Evolutionary conservation across 345 rosid species (phyloP).

Genomic region (Tarenaya hassleriana): DNA sequence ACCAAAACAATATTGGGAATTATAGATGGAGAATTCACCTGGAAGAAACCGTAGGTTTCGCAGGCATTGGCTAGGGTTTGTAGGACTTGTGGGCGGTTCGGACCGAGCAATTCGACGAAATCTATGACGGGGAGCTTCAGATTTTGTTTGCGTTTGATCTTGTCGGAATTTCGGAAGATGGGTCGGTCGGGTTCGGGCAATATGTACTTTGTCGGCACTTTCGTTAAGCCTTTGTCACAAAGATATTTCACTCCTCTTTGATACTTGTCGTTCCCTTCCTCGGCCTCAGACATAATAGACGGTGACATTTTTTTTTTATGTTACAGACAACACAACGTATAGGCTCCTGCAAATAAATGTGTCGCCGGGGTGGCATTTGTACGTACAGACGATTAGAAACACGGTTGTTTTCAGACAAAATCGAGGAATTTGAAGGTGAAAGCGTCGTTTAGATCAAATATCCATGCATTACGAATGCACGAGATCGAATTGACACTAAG

Average conservation of each 20-base stretch:
- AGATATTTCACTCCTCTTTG: slow-evolving; percentile 80
- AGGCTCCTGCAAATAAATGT: not conserved
- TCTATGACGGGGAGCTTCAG: slow-evolving; percentile 67
- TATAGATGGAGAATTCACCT: slow-evolving; percentile 35
- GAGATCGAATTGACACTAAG: no score
- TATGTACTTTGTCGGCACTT: slow-evolving; percentile 62
- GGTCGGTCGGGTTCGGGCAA: slow-evolving; percentile 60
- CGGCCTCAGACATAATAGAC: slow-evolving; percentile 33
- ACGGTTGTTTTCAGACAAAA: no score
- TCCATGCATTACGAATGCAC: not conserved
- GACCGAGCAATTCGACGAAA: slow-evolving; percentile 53
- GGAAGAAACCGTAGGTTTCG: slow-evolving; percentile 67
- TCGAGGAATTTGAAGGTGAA: not conserved
- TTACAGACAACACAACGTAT: slow-evolving; percentile 4
- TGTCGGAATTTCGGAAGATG: slow-evolving; percentile 9
- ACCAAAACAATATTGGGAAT: not conserved
- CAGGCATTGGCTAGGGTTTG: slow-evolving; percentile 56
- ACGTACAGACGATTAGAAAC: slow-evolving; percentile 7
- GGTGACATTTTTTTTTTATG: slow-evolving; percentile 44
- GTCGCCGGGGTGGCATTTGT: not conserved
- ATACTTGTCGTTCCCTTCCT: slow-evolving; percentile 26
- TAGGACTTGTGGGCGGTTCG: slow-evolving; percentile 44
- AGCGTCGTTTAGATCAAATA: slow-evolving; percentile 3
- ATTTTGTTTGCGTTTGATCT: slow-evolving; percentile 27
- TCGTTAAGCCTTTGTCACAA: slow-evolving; percentile 44